Conservation (phyloP, 495 filamentous ascomycete genomes). For the Hypomontagnella submonticulosa region DNA sequence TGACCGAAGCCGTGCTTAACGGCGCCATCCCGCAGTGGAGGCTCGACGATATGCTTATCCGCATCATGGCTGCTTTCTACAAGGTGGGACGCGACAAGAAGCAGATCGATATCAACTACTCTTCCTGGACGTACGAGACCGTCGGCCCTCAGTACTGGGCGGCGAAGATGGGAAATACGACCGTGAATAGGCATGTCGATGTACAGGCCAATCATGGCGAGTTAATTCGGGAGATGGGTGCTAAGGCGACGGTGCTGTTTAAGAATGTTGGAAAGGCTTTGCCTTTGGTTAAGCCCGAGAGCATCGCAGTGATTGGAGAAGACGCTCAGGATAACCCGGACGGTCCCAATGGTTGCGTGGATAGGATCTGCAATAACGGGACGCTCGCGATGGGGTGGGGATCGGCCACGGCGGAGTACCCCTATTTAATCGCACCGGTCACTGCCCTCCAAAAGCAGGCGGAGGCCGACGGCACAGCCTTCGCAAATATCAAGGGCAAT, state of each 20-base stretch:
- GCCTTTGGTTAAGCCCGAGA: conserved; percentile 62
- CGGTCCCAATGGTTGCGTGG: conserved; percentile 57
- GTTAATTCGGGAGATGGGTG: conserved; percentile 67
- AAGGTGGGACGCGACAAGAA: conserved; percentile 72
- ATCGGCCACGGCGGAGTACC: conserved; percentile 74
- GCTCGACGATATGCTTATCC: conserved; percentile 90
- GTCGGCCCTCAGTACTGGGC: conserved; percentile 72
- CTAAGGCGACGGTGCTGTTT: conserved; percentile 68
- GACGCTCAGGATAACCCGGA: conserved; percentile 66
- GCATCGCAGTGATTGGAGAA: conserved; percentile 70
- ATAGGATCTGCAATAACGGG: conserved; percentile 62
- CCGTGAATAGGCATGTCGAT: conserved; percentile 72
- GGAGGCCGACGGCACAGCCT: conserved; percentile 38
- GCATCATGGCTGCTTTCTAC: conserved; percentile 89
- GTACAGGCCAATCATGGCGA: conserved; percentile 62
- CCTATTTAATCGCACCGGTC: conserved; percentile 67
- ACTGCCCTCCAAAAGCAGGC: conserved; percentile 62
- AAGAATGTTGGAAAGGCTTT: conserved; percentile 69
- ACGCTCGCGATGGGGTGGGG: conserved; percentile 68
- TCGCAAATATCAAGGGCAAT: conserved; percentile 49
- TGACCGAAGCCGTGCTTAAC: conserved; percentile 82
- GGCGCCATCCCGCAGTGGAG: conserved; percentile 78
- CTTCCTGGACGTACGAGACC: conserved; percentile 82
- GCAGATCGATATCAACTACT: conserved; percentile 81
- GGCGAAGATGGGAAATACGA: conserved; percentile 65